Evolutionary conservation across 1,284 basidiomycete genomes (phyloP), one percentile per base, ranked within the genome.

Genomic region (Cerrena zonata): DNA sequence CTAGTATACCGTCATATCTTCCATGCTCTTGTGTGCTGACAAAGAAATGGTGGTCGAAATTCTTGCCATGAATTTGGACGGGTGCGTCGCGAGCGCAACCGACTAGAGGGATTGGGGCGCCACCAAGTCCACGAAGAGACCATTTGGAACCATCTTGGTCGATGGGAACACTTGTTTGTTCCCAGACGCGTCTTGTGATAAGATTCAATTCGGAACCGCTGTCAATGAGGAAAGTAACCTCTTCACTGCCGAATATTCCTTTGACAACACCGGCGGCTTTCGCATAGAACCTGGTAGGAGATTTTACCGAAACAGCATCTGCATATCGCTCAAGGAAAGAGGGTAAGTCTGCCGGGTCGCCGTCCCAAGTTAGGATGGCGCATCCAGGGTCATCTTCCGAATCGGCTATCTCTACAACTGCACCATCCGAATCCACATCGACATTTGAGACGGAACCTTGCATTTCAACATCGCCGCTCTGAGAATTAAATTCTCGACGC

Each of bases 21-120:
- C 45, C 56, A 3, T 52, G 52, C 2, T 54, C 51, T 10, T 44
- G 19, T 0, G 51, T 54, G 19, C 15, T 22, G 30, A 68, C 56
- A 19, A 65, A 67, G 22, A 67, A 58, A 27, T 69, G 64, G 46
- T 67, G 65, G 27, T 63, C 54, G 44, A 70, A 65, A 1, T 52
- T 25, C n/a, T 62, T 55, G 2, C 56, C 56, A 10, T 59, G 58
- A n/a, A 64, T 56, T 11, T 36, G 36, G 0, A 66, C 47, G 1
- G 53, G 56, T 5, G 53, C 62, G 44, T 61, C 63, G 2, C 49
- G 42, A n/a, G 53, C 34, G 30, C 60, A 58, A n/a, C 66, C 60
- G 13, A 55, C 21, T 2, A 66, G 48, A 15, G 50, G 47, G 2
- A 60, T 53, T 4, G 61, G 45, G 23, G 53, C 49, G 0, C 63